phyloP scores from a whole-genome alignment of 179 eudicot genomes.

The Spergularia azorica region DNA sequence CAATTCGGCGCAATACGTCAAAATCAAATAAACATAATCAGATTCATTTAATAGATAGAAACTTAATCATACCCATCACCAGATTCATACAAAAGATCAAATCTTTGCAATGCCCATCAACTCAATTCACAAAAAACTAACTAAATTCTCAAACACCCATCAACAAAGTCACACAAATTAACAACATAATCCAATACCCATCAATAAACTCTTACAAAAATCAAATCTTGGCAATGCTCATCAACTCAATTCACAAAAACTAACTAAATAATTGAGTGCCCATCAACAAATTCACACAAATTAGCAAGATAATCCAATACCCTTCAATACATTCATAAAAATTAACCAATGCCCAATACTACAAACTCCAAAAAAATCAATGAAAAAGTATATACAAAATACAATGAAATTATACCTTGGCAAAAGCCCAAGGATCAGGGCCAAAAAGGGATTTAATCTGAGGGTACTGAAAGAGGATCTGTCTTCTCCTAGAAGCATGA shows the following conservation, averaged over 20 bases:
- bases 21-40: neutral
- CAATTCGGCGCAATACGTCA: neutral
- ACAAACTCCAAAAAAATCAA: neutral
- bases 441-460: constrained; percentile 86
- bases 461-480: constrained; percentile 90
- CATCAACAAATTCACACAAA: constrained; percentile 5
- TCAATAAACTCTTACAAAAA: too few species aligned
- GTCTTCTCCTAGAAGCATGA: constrained; percentile 73
- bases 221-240: neutral
- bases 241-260: too few species aligned
- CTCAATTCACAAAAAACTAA: neutral
- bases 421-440: constrained; percentile 81
- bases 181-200: neutral
- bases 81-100: constrained; percentile 18
- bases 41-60: neutral
- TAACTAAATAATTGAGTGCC: too few species aligned
- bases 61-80: neutral
- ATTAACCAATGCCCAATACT: too few species aligned
- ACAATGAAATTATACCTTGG: constrained; percentile 45
- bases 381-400: neutral
- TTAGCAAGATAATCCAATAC: neutral
- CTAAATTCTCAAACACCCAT: constrained; percentile 12
- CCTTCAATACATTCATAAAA: neutral
- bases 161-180: constrained; percentile 7
- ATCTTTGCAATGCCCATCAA: neutral